Conservation (phyloP, 129 eudicot species). For the Tagetes patula region DNA sequence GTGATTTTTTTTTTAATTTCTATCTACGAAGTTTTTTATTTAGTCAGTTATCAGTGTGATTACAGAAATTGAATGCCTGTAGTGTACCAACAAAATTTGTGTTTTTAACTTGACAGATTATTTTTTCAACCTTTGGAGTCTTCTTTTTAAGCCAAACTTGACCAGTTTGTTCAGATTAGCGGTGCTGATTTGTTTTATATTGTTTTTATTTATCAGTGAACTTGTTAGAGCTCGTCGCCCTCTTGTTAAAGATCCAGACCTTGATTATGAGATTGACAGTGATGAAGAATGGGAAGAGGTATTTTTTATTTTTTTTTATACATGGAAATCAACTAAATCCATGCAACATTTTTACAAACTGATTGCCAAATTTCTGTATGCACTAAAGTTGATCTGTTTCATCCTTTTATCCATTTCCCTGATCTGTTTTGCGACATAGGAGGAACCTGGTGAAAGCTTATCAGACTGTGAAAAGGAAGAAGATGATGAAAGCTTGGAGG, state of each 20-base stretch:
- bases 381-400: not conserved
- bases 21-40: not conserved
- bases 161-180: not conserved
- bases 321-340: not conserved
- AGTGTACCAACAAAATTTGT: not conserved
- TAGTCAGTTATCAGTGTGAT: not conserved
- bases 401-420: not conserved
- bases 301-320: not conserved
- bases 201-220: slow-evolving; percentile 48
- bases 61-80: not conserved
- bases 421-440: slow-evolving; percentile 41
- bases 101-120: not conserved
- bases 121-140: not conserved
- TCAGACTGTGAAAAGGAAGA: slow-evolving; percentile 94
- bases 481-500: slow-evolving; percentile 67
- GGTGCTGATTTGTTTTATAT: not conserved
- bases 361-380: not conserved
- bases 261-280: slow-evolving; percentile 94
- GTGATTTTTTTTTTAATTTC: not conserved
- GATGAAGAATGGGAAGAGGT: slow-evolving; percentile 99
- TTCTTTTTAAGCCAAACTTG: no score
- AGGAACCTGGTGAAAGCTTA: slow-evolving; percentile 96
- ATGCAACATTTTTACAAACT: not conserved
- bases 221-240: slow-evolving; percentile 69
- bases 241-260: slow-evolving; percentile 71